phyloP scores from a whole-genome alignment of 1,284 basidiomycete species.

The Apiotrichum mycotoxinovorans region DNA sequence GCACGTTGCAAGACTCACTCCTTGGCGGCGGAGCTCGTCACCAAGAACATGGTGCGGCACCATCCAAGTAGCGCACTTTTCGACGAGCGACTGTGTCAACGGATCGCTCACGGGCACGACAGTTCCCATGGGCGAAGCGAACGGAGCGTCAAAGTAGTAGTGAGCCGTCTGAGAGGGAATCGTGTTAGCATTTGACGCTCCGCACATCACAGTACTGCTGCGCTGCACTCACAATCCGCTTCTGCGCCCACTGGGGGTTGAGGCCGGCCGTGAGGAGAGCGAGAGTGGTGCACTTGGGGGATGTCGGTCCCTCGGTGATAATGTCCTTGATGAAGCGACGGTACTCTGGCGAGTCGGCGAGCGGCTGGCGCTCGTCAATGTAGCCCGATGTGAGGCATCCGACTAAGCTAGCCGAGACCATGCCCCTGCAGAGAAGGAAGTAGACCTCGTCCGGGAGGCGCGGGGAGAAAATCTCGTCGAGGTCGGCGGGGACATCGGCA shows the following conservation, averaged over 20 bases:
- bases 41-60: constrained; percentile 83
- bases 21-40: constrained; percentile 91
- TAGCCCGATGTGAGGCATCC: constrained; percentile 81
- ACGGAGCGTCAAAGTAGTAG: constrained; percentile 52
- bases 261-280: constrained; percentile 75
- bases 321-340: constrained; percentile 91
- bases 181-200: background rate
- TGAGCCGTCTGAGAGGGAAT: constrained; percentile 42
- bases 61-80: constrained; percentile 87
- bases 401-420: constrained; percentile 79
- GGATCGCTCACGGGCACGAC: constrained; percentile 67
- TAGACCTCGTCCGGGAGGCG: constrained; percentile 95
- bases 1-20: constrained; percentile 61
- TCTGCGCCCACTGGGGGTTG: constrained; percentile 69
- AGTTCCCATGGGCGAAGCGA: constrained; percentile 26
- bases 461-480: constrained; percentile 93
- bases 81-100: constrained; percentile 78
- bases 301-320: constrained; percentile 85
- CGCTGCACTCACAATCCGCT: constrained; percentile 58
- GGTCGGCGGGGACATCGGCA: constrained; percentile 81
- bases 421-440: constrained; percentile 89
- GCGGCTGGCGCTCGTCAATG: constrained; percentile 80
- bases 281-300: constrained; percentile 84
- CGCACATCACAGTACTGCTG: background rate
- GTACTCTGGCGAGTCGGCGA: constrained; percentile 93